Base-by-base conservation (phyloP, 768 basidiomycete species). In the Ephemerocybe angulata region DNA sequence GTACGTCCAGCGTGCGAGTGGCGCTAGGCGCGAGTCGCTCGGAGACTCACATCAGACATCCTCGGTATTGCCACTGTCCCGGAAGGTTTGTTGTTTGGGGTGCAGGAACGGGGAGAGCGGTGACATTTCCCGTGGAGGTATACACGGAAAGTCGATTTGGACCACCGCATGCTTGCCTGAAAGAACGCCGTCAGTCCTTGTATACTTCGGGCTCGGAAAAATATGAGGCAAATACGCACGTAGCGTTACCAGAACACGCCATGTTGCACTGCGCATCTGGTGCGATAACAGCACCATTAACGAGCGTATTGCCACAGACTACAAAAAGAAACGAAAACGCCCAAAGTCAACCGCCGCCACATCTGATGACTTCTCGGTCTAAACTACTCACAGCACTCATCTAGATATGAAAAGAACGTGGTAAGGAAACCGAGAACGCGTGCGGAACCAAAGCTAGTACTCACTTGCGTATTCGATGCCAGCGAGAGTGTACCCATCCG, bases 141-240 rank as follows among this genome's bases (percentile, higher is more conserved):
- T 90, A 91, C 13, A 89, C 79, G 1, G 87, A 88, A 25, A 91
- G 63, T n/a, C 82, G 78, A 62, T 85, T 84, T 1, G 84, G 80
- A 5, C 84, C 90, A 63, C 90, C 90, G 58, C 89, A 92, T 38
- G 83, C 81, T 65, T 86, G 76, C 12, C 84, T 86, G 55, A 25
- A 31, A 4, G 52, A 27, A 13, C 15, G 21, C 43, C 15, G 7
- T 47, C 8, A 47, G 46, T n/a, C n/a, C 15, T 28, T 30, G 50
- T 27, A 29, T 44, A 29, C 41, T 43, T 54, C 25, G 37, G 27
- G 56, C 40, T 35, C 52, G 57, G n/a, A 60, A 30, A 22, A 37
- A 54, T n/a, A n/a, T n/a, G n/a, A n/a, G n/a, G 44, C 13, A 17
- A 15, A 40, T 0, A 65, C 85, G 61, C 58, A 87, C 88, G 79